A percentile compares a stretch with the other conserved stretches of the same genome.
phyloP scores from a whole-genome alignment of 352 stramenopile genomes.

The Phytophthora podocarpi region DNA sequence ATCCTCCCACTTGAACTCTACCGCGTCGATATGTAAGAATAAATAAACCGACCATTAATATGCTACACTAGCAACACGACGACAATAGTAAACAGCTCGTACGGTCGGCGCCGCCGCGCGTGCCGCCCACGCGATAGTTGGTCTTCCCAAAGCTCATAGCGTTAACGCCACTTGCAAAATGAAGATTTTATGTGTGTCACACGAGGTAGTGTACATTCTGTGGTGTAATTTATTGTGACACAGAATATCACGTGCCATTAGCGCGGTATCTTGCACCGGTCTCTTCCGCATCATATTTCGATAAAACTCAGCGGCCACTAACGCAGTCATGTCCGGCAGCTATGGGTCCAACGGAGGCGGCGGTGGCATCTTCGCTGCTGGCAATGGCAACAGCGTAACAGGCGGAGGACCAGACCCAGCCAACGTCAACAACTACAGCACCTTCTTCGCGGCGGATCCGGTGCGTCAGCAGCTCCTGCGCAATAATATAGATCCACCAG shows the following conservation, averaged over 20 bases:
- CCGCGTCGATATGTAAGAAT: neutral
- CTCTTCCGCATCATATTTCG: slow-evolving; percentile 11
- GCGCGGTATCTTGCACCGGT: slow-evolving; percentile 14
- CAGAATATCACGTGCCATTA: neutral
- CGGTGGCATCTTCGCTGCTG: slow-evolving; percentile 33
- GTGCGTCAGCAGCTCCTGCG: slow-evolving; percentile 31
- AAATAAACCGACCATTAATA: slow-evolving; percentile 1
- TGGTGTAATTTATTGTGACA: neutral
- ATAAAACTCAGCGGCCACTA: slow-evolving; percentile 17
- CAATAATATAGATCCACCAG: too few relatives aligned
- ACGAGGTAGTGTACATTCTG: neutral
- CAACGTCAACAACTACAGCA: slow-evolving; percentile 75
- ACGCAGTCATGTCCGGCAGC: slow-evolving; percentile 38
- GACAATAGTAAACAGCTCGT: slow-evolving; percentile 10
- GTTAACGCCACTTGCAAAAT: neutral
- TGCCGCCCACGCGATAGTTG: slow-evolving; percentile 88
- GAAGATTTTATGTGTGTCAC: slow-evolving; percentile 3
- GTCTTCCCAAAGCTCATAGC: slow-evolving; percentile 86
- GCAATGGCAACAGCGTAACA: slow-evolving; percentile 33
- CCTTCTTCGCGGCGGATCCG: slow-evolving; percentile 59
- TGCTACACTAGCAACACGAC: neutral
- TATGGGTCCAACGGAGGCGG: slow-evolving; percentile 30
- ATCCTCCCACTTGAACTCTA: slow-evolving; percentile 94
- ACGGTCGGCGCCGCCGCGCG: slow-evolving; percentile 86
- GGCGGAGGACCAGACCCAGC: slow-evolving; percentile 31